Conservation (phyloP, 2,329 filamentous ascomycete genomes). For the Penicillium sp. region DNA sequence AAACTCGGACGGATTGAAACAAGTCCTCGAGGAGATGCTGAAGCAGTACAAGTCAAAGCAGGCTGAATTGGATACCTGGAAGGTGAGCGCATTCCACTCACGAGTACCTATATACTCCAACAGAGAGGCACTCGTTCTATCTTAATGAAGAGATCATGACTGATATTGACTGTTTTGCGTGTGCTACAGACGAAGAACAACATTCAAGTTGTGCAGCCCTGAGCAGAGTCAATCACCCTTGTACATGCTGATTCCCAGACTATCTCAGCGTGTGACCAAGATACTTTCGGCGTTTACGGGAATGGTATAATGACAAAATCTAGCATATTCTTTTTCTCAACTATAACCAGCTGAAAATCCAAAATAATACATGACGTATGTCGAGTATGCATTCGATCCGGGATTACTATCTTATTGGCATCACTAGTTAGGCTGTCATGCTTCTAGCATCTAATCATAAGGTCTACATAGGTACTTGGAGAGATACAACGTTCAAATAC, state of each 20-base stretch:
- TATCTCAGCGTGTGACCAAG: slow-evolving; percentile 5
- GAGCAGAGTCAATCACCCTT: slow-evolving; percentile 8
- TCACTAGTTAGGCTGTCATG: background rate
- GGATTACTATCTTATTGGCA: background rate
- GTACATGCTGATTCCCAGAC: slow-evolving; percentile 9
- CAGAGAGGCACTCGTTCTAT: background rate
- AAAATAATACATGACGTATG: background rate
- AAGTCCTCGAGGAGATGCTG: slow-evolving; percentile 87
- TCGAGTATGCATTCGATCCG: background rate
- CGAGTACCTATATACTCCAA: background rate
- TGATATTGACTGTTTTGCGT: slow-evolving; percentile 8
- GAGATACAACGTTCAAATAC: background rate
- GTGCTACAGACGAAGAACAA: slow-evolving; percentile 45
- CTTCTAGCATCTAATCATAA: background rate
- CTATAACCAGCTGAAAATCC: slow-evolving; percentile 6
- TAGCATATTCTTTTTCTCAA: slow-evolving; percentile 16
- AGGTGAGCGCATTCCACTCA: slow-evolving; percentile 56
- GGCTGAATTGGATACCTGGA: slow-evolving; percentile 95
- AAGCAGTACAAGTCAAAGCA: slow-evolving; percentile 97
- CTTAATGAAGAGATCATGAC: background rate
- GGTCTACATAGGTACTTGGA: background rate
- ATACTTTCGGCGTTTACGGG: slow-evolving; percentile 18
- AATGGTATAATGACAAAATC: slow-evolving; percentile 17
- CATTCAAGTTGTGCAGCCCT: slow-evolving; percentile 47
- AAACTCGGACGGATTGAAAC: slow-evolving; percentile 88